Evolutionary conservation across 2,329 filamentous ascomycete species (phyloP), one percentile per base, ranked within the genome.

Genomic region (Alternaria conjuncta): DNA sequence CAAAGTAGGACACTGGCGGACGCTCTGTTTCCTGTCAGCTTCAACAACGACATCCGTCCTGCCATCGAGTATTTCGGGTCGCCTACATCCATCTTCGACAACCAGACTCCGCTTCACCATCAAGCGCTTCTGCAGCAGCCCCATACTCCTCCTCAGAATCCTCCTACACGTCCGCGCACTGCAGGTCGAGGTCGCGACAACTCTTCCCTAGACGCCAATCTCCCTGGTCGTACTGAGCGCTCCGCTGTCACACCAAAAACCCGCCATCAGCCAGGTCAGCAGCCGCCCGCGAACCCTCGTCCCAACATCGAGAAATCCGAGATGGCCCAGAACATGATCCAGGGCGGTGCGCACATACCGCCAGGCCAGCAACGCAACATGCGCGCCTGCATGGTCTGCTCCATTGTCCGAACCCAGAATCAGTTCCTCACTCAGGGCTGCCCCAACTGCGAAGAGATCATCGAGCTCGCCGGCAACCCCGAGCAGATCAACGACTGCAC

Each of bases 301-400:
- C 49, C 4, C 21, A 50, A 51, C 25, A 30, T 21, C 18, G 30
- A 55, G 51, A 30, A 49, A 49, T 18, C 32, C 20, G 13, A 61
- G 44, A 45, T 61, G 30, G 25, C 63, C 25, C 54, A 61, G 56
- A 60, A 65, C 57, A 82, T 84, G 71, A 66, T 70, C 26, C 83
- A 69, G 13, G 66, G 65, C 57, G 71, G 71, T 85, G 91, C 89
- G 80, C 94, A 89, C 80, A 90, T 94, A 66, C 83, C 91, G 15
- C 87, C 92, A 7, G 86, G 85, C 78, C 92, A 96, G 82, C 89
- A 91, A 84, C 92, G 94, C 82, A 90, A 92, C 79, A 88, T 97
- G 71, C 94, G 96, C 82, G 96, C 96, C 76, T 99, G 96, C 86
- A 97, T 99, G 94, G 93, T 98, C 72, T 99, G 96, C 88, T 95